These are phyloP conservation scores for Blastobotrys elegans DNA, from an alignment of 1,139 yeast species.

Conservation along the genomic window DNA sequence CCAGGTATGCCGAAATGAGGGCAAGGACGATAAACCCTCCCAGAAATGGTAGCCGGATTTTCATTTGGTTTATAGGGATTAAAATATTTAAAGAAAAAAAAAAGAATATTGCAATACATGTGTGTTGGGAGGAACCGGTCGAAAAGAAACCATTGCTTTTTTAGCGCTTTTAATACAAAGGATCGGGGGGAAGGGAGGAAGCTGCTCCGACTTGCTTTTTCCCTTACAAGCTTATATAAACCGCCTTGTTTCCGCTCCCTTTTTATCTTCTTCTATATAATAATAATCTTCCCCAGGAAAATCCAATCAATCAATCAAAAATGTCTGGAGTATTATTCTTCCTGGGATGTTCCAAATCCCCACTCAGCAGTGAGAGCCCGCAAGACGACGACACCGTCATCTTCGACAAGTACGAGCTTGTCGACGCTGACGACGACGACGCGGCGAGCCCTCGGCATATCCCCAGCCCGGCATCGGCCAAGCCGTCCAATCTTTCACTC, in stretches of 20 bases:
- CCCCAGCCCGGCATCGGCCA: neutral
- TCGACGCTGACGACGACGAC: constrained; percentile 10
- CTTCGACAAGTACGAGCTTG: neutral
- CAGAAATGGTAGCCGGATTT: constrained; percentile 18
- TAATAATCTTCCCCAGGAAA: neutral
- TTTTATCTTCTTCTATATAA: neutral
- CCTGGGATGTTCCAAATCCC: constrained; percentile 17
- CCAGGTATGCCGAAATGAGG: constrained; percentile 37
- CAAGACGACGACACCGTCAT: neutral
- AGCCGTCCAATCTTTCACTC: constrained; percentile 2
- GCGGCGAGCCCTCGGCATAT: constrained; percentile 5
- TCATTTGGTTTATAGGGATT: constrained; percentile 13
- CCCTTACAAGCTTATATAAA: neutral
- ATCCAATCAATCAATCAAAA: too few species aligned
- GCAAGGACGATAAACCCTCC: constrained; percentile 31
- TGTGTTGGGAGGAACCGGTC: too few species aligned
- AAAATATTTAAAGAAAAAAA: too few species aligned
- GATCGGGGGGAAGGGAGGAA: too few species aligned
- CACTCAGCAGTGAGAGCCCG: neutral
- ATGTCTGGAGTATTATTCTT: constrained; percentile 15
- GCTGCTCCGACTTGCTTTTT: too few species aligned
- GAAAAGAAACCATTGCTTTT: too few species aligned
- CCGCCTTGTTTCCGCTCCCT: neutral
- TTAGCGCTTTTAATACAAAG: too few species aligned
- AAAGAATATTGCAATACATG: too few species aligned